A percentile compares a stretch with the other conserved stretches of the same genome.
Evolutionary conservation across 1,284 basidiomycete species (phyloP).

Genomic region (Sphaerobolus stellatus): DNA sequence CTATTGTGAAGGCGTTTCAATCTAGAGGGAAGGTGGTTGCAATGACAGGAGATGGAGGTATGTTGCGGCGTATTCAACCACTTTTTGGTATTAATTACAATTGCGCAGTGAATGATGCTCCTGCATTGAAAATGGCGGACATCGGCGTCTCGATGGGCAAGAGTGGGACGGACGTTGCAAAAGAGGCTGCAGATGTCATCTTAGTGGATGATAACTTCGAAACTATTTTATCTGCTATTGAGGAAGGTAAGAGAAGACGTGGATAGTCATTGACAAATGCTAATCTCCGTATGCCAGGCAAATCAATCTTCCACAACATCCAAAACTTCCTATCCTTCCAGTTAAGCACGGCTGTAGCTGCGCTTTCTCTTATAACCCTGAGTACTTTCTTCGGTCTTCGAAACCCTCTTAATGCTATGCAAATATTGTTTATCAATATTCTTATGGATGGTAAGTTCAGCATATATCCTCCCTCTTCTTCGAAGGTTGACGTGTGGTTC

Average conservation of each 20-base stretch:
- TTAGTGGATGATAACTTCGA: constrained; percentile 97
- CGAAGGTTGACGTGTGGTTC: constrained; percentile 2
- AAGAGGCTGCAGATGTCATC: constrained; percentile 96
- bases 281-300: constrained; percentile 48
- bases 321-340: constrained; percentile 98
- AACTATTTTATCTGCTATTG: constrained; percentile 90
- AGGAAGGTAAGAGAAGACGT: constrained; percentile 68
- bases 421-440: constrained; percentile 98
- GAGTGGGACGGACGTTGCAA: constrained; percentile 96
- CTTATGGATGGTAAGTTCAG: constrained; percentile 85
- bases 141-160: constrained; percentile 98
- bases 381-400: constrained; percentile 87
- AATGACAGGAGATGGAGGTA: constrained; percentile 94
- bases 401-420: constrained; percentile 97
- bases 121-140: constrained; percentile 96
- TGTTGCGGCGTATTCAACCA: constrained; percentile 18
- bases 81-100: not conserved
- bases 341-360: constrained; percentile 93
- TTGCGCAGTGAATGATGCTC: constrained; percentile 89
- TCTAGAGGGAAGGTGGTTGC: constrained; percentile 86
- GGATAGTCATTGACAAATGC: not conserved
- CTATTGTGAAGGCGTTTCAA: constrained; percentile 93
- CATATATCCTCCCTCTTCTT: constrained; percentile 11
- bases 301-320: constrained; percentile 98
- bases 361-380: constrained; percentile 90